Base-by-base conservation (phyloP, 768 basidiomycete species). In the Dioszegia crocea region DNA sequence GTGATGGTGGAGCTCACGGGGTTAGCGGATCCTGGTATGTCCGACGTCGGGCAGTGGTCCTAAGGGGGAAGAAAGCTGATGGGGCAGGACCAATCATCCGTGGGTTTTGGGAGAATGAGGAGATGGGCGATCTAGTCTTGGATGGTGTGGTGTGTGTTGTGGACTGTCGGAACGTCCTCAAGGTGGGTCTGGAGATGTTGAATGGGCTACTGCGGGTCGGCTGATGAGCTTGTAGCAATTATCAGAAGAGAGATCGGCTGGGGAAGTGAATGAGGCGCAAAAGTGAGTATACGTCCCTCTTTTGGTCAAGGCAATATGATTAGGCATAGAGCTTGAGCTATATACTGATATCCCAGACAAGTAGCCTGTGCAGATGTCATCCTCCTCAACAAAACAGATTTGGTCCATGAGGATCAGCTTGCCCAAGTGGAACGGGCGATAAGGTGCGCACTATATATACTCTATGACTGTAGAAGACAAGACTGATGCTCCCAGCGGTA, bases 1-100 rank as follows among this genome's bases (percentile, higher is more conserved):
- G 96, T 99, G 63, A 79, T 99, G 41, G 81, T 99, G 16, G 96
- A 99, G 78, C 89, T 94, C 1, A 98, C 96, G 0, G 94, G 94
- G 0, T 81, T 98, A 8, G 94, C 94, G 10, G 94, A 98, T 79
- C 94, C 94, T 57, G 90, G 90, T 89, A 61, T 54, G 77, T 57
- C 48, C 38, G 3, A 17, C 30, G 54, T 10, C 4, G n/a, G n/a
- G n/a, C n/a, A n/a, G 8, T 30, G 27, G 0, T 2, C 19, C 31
- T 12, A 6, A 5, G 8, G 4, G 30, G 14, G 49, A 31, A 36
- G 38, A 48, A 16, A 19, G 47, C 36, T 48, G 31, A 48, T 16
- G 19, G 2, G 9, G 19, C 23, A 75, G 75, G 61, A 4, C 70
- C 74, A 8, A 75, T 78, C 11, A 72, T 72, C 0, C 63, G 65